Evolutionary conservation across 1,284 basidiomycete genomes (phyloP), one percentile per base, ranked within the genome.

Genomic region (Volvariella surrecta): DNA sequence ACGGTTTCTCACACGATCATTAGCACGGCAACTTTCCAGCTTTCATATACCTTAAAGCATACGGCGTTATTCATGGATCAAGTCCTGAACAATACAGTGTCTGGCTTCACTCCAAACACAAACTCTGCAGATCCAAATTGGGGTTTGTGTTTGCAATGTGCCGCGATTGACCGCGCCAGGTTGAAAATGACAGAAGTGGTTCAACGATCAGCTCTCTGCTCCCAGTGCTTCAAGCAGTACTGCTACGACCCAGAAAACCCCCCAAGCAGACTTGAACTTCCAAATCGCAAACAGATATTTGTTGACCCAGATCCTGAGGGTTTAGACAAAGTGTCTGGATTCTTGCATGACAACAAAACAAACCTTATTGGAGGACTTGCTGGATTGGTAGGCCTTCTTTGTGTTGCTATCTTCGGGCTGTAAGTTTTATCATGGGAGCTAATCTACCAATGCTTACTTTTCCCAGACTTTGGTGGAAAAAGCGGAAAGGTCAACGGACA

Each of bases 61-160:
- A 68, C 66, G 2, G 56, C 54, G 13, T 47, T 76, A 10, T 73
- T 80, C 56, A 58, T 81, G 37, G 67, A 78, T 48, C 76, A 80
- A 53, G 71, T 68, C 1, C 68, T 67, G 46, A 52, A 54, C 30
- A 77, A 73, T 50, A 68, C 66, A 20, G 66, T 76, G 24, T 67
- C 68, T 11, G 79, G 79, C 13, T 82, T 81, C 58, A 58, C 62
- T 13, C 76, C 79, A 17, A 70, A 74, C 48, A 54, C 63, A 32
- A 72, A 67, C 43, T 50, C 51, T 4, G 57, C 69, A 3, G 71
- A 74, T 54, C 57, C 65, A 2, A 65, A 71, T 48, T 74, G 62
- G 42, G 68, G 68, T 17, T 58, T 57, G 21, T 73, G 71, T 49
- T 52, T 73, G 3, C 70, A 72, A 53, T 73, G 71, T 48, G 69